phyloP scores from a whole-genome alignment of 345 rosid species.

The Hibiscus tridactylites region DNA sequence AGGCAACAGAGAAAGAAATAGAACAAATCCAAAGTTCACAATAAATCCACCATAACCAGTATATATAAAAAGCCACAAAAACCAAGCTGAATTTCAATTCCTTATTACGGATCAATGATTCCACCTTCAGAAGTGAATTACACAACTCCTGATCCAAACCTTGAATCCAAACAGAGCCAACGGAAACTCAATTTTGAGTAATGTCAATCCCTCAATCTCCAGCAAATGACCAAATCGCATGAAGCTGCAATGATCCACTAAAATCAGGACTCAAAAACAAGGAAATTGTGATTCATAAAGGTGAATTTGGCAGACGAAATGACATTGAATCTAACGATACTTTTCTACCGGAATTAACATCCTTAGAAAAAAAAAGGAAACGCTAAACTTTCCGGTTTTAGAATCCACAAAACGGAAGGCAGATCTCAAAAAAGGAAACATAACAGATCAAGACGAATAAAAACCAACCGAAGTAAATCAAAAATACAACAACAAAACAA shows the following conservation, averaged over 20 bases:
- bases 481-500: neutral
- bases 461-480: constrained; percentile 9
- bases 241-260: constrained; percentile 27
- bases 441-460: constrained; percentile 21
- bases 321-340: neutral
- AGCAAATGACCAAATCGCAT: constrained; percentile 17
- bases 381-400: constrained; percentile 11
- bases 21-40: neutral
- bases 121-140: constrained; percentile 7
- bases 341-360: constrained; percentile 3
- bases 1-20: neutral
- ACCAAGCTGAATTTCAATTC: constrained; percentile 8
- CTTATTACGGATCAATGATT: constrained; percentile 17
- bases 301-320: neutral
- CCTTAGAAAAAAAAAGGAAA: neutral
- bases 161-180: constrained; percentile 8
- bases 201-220: constrained; percentile 18
- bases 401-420: constrained; percentile 11
- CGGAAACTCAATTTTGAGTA: constrained; percentile 13
- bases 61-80: constrained; percentile 3
- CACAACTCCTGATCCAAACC: constrained; percentile 10
- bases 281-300: neutral
- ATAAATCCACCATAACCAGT: constrained; percentile 13
- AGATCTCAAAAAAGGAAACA: constrained; percentile 28
- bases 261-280: neutral